Conservation (phyloP, 768 basidiomycete genomes). For the Suillus clintonianus region DNA sequence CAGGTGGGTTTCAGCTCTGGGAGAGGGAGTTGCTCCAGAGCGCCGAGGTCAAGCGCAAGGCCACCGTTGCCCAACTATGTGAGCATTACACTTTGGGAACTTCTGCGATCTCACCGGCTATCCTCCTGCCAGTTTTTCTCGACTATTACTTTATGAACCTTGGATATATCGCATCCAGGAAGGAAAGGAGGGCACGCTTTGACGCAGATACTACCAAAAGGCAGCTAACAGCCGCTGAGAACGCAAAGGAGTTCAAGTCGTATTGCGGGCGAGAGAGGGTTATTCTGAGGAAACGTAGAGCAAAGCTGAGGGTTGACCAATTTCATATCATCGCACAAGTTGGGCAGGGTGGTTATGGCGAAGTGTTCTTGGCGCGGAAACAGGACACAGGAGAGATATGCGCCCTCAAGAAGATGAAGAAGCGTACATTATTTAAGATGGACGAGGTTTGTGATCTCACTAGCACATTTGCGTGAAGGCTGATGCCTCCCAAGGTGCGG, state of each 20-base stretch:
- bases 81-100: constrained; percentile 30
- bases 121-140: constrained; percentile 70
- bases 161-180: constrained; percentile 84
- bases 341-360: constrained; percentile 98
- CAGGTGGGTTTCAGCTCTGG: constrained; percentile 65
- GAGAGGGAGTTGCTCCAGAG: constrained; percentile 84
- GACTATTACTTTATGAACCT: constrained; percentile 98
- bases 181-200: constrained; percentile 81
- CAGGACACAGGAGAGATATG: constrained; percentile 96
- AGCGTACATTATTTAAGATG: constrained; percentile 95
- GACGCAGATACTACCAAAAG: constrained; percentile 79
- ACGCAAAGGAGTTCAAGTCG: constrained; percentile 82
- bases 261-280: constrained; percentile 95
- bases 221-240: constrained; percentile 53
- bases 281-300: constrained; percentile 85
- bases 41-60: constrained; percentile 89
- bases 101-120: constrained; percentile 6
- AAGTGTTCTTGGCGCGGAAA: constrained; percentile 94
- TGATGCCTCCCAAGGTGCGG: constrained; percentile 63
- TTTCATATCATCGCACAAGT: constrained; percentile 99
- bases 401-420: constrained; percentile 96
- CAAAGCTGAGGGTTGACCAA: constrained; percentile 90
- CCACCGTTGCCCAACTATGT: constrained; percentile 97
- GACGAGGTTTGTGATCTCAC: constrained; percentile 70
- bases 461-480: not conserved